These are phyloP conservation scores for Claviceps purpurea DNA, from an alignment of 2,329 filamentous ascomycete species.

Conservation along the genomic window DNA sequence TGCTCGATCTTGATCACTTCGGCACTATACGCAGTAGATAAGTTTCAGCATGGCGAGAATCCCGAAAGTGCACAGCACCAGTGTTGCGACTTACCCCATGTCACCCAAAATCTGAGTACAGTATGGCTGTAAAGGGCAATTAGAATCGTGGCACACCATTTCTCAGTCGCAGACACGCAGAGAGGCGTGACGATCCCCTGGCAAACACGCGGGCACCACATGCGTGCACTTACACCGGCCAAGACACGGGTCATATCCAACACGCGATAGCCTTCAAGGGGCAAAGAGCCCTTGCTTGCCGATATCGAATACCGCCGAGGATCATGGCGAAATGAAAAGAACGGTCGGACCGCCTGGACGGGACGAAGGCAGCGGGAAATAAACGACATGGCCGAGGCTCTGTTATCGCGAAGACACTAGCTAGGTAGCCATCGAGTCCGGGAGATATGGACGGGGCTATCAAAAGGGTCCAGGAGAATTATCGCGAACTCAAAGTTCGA, in stretches of 20 bases:
- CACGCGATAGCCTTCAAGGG: constrained; percentile 75
- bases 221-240: constrained; percentile 58
- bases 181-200: too few species aligned
- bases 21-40: constrained; percentile 40
- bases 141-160: neutral
- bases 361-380: constrained; percentile 5
- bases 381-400: constrained; percentile 5
- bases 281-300: constrained; percentile 27
- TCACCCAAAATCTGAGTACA: constrained; percentile 95
- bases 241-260: constrained; percentile 95
- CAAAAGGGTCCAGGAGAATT: neutral
- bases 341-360: neutral
- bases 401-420: neutral
- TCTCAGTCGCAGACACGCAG: too few species aligned
- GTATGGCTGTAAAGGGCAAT: constrained; percentile 56
- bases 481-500: too few species aligned
- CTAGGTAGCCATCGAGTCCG: neutral
- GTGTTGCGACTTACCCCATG: constrained; percentile 55
- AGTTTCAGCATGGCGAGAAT: neutral
- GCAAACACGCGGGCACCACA: neutral
- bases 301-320: constrained; percentile 16
- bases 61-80: too few species aligned
- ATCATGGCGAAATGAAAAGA: constrained; percentile 1
- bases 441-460: neutral
- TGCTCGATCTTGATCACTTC: constrained; percentile 98